These are phyloP conservation scores for Microcyclospora tardicrescens DNA, from an alignment of 2,329 filamentous ascomycete species.

Conservation along the genomic window DNA sequence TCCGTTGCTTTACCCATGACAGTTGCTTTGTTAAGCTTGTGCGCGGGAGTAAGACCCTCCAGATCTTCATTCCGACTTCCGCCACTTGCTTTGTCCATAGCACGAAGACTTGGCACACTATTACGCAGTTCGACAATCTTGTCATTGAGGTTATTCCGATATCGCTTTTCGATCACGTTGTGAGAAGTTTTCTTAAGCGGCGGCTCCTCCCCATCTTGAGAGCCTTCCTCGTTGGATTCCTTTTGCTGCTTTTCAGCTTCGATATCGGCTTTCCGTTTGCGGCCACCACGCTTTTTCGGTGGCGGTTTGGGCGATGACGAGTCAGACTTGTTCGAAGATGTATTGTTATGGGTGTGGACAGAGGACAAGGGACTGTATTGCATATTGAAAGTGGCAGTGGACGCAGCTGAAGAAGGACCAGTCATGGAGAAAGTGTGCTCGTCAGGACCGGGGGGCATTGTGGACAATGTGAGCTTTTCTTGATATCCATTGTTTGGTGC, in stretches of 20 bases:
- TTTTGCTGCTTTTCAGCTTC: conserved; percentile 6
- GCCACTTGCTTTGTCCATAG: conserved; percentile 49
- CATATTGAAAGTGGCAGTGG: conserved; percentile 13
- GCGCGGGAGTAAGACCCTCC: conserved; percentile 56
- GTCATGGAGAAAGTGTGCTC: conserved; percentile 7
- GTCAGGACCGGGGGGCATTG: conserved; percentile 6
- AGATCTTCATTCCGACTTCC: conserved; percentile 75
- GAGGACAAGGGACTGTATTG: conserved; percentile 20
- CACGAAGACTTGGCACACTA: conserved; percentile 78
- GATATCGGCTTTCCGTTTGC: conserved; percentile 24
- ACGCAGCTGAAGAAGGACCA: conserved; percentile 4
- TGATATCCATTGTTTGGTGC: conserved; percentile 10
- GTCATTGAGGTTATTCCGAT: conserved; percentile 90
- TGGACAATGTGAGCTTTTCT: conserved; percentile 10
- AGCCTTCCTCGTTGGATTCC: conserved; percentile 35
- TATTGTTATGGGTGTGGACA: conserved; percentile 16
- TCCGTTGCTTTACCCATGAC: conserved; percentile 92
- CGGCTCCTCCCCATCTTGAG: conserved; percentile 25
- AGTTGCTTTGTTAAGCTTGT: conserved; percentile 96
- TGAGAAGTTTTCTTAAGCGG: conserved; percentile 82
- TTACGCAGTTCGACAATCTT: conserved; percentile 89
- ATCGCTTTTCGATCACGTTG: conserved; percentile 97
- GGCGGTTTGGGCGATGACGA: conserved; percentile 16
- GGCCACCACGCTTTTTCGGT: conserved; percentile 22
- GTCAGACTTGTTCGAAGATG: conserved; percentile 10